Conservation (phyloP, 2,329 filamentous ascomycete species). For the Aspergillus jensenii region DNA sequence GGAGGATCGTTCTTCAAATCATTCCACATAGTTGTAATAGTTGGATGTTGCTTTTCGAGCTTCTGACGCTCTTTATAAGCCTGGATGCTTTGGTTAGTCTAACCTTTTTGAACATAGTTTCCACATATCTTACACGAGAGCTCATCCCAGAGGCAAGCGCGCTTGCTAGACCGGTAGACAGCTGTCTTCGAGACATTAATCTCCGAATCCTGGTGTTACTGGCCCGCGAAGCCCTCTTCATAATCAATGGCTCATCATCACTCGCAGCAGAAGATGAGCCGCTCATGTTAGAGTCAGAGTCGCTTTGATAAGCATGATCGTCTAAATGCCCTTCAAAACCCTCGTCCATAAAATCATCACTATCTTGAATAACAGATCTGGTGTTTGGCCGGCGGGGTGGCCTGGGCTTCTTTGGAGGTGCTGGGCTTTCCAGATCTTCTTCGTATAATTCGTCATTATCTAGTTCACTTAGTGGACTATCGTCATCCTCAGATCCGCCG, state of each 20-base stretch:
- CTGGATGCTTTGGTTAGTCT: constrained; percentile 27
- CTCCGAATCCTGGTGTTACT: not conserved
- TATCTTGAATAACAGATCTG: constrained; percentile 14
- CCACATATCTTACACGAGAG: constrained; percentile 30
- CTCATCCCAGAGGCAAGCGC: constrained; percentile 20
- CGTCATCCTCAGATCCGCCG: constrained; percentile 25
- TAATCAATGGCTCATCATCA: constrained; percentile 19
- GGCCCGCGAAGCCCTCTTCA: constrained; percentile 6
- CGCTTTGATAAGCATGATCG: constrained; percentile 17
- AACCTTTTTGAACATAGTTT: constrained; percentile 28
- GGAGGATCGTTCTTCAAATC: constrained; percentile 67
- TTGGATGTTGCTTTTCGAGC: constrained; percentile 74
- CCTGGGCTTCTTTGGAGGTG: constrained; percentile 14
- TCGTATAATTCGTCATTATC: constrained; percentile 12
- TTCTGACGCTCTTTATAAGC: constrained; percentile 60
- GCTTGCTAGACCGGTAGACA: not conserved
- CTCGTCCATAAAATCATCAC: constrained; percentile 15
- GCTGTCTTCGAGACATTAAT: constrained; percentile 1
- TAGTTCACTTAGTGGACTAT: constrained; percentile 10
- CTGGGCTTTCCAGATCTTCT: constrained; percentile 18
- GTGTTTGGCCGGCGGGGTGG: constrained; percentile 11
- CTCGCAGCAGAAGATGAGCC: constrained; percentile 12
- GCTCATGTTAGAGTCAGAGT: constrained; percentile 9
- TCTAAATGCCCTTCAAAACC: constrained; percentile 17
- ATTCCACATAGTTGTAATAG: constrained; percentile 80